phyloP scores from a whole-genome alignment of 2,329 filamentous ascomycete species.

The Cryphonectria naterciae region DNA sequence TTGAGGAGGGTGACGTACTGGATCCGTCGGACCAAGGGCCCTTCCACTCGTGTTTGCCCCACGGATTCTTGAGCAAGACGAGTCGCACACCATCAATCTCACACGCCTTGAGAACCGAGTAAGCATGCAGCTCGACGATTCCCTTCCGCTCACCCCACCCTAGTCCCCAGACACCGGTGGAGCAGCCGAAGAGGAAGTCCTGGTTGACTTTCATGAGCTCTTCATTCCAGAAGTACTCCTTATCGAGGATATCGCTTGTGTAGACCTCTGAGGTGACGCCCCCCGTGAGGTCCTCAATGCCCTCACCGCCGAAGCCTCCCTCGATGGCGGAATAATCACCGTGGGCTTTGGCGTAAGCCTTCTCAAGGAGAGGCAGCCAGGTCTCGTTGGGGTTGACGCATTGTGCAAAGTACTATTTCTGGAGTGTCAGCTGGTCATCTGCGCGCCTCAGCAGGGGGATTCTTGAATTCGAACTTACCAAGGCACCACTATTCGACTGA shows the following conservation, averaged over 20 bases:
- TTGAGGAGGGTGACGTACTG: constrained; percentile 4
- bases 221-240: constrained; percentile 81
- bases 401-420: constrained; percentile 64
- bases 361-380: constrained; percentile 73
- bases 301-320: constrained; percentile 62
- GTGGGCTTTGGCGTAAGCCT: constrained; percentile 75
- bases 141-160: constrained; percentile 65
- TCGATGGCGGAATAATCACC: constrained; percentile 75
- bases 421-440: background rate
- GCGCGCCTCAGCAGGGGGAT: background rate
- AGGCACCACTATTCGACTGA: constrained; percentile 68
- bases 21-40: constrained; percentile 53
- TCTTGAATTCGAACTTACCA: constrained; percentile 38
- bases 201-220: constrained; percentile 81
- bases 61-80: constrained; percentile 57
- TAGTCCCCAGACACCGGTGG: constrained; percentile 64
- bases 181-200: constrained; percentile 77
- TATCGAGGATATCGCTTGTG: constrained; percentile 73
- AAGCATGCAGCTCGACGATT: constrained; percentile 62
- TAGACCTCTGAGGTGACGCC: constrained; percentile 73
- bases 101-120: constrained; percentile 63
- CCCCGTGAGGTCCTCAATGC: constrained; percentile 61
- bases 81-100: constrained; percentile 55
- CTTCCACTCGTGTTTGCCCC: constrained; percentile 66
- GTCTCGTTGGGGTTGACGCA: constrained; percentile 72